Evolutionary conservation across 108 stramenopile genomes (phyloP).

Genomic region (Stephanodiscus triporus): DNA sequence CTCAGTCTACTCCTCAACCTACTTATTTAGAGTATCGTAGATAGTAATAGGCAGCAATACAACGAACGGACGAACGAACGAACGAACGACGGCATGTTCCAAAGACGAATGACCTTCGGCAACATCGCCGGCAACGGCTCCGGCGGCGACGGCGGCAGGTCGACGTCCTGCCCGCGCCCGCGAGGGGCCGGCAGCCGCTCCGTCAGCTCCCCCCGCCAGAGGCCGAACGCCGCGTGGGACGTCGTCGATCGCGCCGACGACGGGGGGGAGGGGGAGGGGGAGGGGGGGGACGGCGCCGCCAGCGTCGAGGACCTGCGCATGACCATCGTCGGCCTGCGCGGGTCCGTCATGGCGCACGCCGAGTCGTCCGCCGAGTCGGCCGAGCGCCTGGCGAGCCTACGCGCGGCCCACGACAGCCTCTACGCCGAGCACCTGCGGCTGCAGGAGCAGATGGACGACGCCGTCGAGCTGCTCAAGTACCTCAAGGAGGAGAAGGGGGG

Average conservation of each 20-base stretch:
- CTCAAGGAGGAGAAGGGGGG: constrained; percentile 41
- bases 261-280: constrained; percentile 20
- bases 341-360: constrained; percentile 34
- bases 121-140: too few relatives aligned
- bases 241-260: not conserved
- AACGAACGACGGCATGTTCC: too few relatives aligned
- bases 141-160: not conserved
- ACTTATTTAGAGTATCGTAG: too few relatives aligned
- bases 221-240: not conserved
- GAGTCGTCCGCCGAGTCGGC: constrained; percentile 38
- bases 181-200: too few relatives aligned
- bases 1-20: too few relatives aligned
- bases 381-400: constrained; percentile 23
- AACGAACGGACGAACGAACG: too few relatives aligned
- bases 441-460: constrained; percentile 50
- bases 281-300: too few relatives aligned
- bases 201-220: not conserved
- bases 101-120: too few relatives aligned
- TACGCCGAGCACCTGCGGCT: constrained; percentile 23
- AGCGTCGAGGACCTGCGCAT: constrained; percentile 24
- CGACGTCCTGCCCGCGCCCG: constrained; percentile 3
- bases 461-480: constrained; percentile 45
- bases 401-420: constrained; percentile 36
- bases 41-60: too few relatives aligned
- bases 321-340: constrained; percentile 30